Conservation (phyloP, 2,329 filamentous ascomycete genomes). For the Stagonosporopsis tanaceti region DNA sequence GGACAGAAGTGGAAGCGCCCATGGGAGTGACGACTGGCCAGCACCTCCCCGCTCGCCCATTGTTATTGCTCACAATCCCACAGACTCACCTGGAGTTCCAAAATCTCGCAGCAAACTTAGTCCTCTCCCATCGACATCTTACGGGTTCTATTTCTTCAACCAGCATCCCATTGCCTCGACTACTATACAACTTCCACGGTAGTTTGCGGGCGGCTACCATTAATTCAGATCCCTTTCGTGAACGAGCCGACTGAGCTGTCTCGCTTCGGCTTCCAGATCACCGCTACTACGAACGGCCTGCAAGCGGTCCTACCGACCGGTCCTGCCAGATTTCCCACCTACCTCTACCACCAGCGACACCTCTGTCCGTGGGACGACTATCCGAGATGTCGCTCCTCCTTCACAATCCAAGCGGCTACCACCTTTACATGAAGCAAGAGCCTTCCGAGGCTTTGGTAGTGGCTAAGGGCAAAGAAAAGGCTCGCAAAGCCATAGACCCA, state of each 20-base stretch:
- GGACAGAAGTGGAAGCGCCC: conserved; percentile 7
- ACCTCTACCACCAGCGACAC: background rate
- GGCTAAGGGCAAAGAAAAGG: conserved; percentile 75
- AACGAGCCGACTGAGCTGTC: background rate
- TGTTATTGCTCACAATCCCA: conserved; percentile 9
- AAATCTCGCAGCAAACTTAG: background rate
- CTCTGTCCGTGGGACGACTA: conserved; percentile 2
- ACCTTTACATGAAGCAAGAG: conserved; percentile 61
- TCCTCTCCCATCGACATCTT: background rate
- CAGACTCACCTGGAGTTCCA: conserved; percentile 4
- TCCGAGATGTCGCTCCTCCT: conserved; percentile 16
- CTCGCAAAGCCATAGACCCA: conserved; percentile 87
- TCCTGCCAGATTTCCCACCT: background rate
- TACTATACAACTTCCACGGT: conserved; percentile 7
- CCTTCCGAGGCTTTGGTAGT: conserved; percentile 73
- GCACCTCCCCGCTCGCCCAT: conserved; percentile 6
- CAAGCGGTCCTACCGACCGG: background rate
- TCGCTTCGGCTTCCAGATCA: background rate
- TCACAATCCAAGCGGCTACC: conserved; percentile 1
- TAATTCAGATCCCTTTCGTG: background rate
- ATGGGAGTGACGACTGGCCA: conserved; percentile 12
- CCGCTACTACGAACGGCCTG: conserved; percentile 1
- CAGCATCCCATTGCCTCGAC: background rate
- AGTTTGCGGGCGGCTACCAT: conserved; percentile 1
- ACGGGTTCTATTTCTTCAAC: conserved; percentile 1